phyloP scores from a whole-genome alignment of 805 yeast species.

The Peterozyma xylosa region DNA sequence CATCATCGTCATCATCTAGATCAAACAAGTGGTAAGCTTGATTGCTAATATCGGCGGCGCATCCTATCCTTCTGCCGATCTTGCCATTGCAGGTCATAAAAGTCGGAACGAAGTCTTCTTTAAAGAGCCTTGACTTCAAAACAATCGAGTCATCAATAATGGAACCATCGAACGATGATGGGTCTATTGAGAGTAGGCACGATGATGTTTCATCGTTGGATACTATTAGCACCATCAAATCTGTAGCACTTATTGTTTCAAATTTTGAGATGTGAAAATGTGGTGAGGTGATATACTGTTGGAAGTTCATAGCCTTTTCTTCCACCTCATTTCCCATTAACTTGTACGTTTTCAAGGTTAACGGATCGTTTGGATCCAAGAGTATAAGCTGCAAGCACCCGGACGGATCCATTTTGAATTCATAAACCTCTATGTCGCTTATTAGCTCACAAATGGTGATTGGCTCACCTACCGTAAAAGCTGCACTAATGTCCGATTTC shows the following conservation, averaged over 20 bases:
- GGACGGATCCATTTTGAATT: not conserved
- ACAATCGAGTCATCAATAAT: slow-evolving; percentile 1
- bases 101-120: slow-evolving; percentile 18
- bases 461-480: not conserved
- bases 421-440: not conserved
- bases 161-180: not conserved
- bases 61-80: slow-evolving; percentile 22
- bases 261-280: not conserved
- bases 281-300: not conserved
- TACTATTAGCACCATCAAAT: not conserved
- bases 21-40: not conserved
- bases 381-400: not conserved
- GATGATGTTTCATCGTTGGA: not conserved
- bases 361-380: not conserved
- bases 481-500: not conserved
- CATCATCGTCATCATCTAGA: not conserved
- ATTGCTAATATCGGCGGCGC: slow-evolving; percentile 9
- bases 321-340: not conserved
- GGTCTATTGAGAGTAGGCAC: not conserved
- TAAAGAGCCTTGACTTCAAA: not conserved
- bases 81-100: slow-evolving; percentile 23
- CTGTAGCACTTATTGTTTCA: not conserved
- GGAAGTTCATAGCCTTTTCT: no score
- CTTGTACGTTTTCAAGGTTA: not conserved
- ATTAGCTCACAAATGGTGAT: not conserved